phyloP scores from a whole-genome alignment of 2,329 filamentous ascomycete species.

The Leptographium wingfieldii region DNA sequence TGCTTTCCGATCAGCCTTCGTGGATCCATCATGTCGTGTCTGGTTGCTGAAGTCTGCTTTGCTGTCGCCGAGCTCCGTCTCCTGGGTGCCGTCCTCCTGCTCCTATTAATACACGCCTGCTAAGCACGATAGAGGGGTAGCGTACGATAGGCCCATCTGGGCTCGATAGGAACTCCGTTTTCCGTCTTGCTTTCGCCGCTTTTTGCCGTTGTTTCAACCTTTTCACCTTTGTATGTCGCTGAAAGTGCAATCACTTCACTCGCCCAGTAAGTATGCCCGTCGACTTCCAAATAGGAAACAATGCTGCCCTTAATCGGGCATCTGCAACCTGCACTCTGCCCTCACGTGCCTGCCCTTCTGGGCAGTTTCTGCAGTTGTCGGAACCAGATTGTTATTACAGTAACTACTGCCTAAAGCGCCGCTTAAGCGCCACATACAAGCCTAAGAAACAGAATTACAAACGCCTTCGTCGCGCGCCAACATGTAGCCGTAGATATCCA shows the following conservation, averaged over 20 bases:
- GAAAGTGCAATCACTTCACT: not conserved
- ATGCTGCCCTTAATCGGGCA: not conserved
- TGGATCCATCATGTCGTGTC: conserved; percentile 1
- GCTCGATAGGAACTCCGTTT: not conserved
- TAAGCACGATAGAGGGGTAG: not conserved
- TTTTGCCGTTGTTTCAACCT: not conserved
- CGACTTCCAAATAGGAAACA: not conserved
- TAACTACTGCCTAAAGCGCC: too few relatives aligned
- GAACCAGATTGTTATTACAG: not conserved
- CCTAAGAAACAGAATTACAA: too few relatives aligned
- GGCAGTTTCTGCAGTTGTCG: not conserved
- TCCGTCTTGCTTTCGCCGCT: not conserved
- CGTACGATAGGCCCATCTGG: not conserved
- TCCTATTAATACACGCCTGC: not conserved
- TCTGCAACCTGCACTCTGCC: not conserved
- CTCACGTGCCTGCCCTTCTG: not conserved
- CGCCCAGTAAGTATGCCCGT: not conserved
- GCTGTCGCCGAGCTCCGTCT: not conserved
- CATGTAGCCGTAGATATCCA: not conserved
- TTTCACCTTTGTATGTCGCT: not conserved
- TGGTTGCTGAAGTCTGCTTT: not conserved
- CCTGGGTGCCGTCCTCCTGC: not conserved
- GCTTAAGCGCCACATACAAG: too few relatives aligned
- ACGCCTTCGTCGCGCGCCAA: not conserved
- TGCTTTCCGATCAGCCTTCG: conserved; percentile 42